phyloP scores from a whole-genome alignment of 352 stramenopile species.

The Thalassiosira mediterranea region DNA sequence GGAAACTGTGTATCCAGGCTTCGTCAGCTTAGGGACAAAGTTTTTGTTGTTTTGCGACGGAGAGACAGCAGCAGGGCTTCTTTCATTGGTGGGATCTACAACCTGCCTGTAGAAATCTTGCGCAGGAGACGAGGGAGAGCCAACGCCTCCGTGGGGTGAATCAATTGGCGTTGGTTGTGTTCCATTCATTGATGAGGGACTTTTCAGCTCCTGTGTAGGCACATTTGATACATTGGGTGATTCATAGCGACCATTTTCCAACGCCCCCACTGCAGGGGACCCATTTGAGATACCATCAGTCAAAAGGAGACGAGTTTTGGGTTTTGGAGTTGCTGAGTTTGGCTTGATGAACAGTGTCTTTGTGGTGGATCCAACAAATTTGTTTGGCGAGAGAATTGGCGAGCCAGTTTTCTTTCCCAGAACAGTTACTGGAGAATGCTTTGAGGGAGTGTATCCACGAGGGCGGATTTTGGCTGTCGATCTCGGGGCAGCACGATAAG shows the following conservation, averaged over 20 bases:
- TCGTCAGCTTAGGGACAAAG: slow-evolving; percentile 73
- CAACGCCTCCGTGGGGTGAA: slow-evolving; percentile 21
- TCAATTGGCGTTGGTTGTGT: slow-evolving; percentile 30
- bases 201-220: slow-evolving; percentile 24
- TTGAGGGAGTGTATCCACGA: slow-evolving; percentile 67
- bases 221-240: background rate
- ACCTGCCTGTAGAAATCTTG: slow-evolving; percentile 77
- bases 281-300: slow-evolving; percentile 42
- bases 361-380: slow-evolving; percentile 59
- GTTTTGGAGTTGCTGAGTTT: slow-evolving; percentile 66
- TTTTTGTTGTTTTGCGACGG: slow-evolving; percentile 25
- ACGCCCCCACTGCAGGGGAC: slow-evolving; percentile 12
- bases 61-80: slow-evolving; percentile 26
- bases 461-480: slow-evolving; percentile 76
- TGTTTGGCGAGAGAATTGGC: slow-evolving; percentile 66
- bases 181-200: slow-evolving; percentile 34
- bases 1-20: slow-evolving; percentile 70
- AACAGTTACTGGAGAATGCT: slow-evolving; percentile 49
- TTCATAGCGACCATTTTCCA: slow-evolving; percentile 40
- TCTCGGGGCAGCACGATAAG: slow-evolving; percentile 57
- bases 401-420: slow-evolving; percentile 54
- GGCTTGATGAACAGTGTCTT: slow-evolving; percentile 74
- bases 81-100: slow-evolving; percentile 45
- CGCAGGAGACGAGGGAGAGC: slow-evolving; percentile 36
- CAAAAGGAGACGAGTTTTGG: slow-evolving; percentile 62